Evolutionary conservation across 2,329 filamentous ascomycete species (phyloP).

Genomic region (Lecanicillium sp.): DNA sequence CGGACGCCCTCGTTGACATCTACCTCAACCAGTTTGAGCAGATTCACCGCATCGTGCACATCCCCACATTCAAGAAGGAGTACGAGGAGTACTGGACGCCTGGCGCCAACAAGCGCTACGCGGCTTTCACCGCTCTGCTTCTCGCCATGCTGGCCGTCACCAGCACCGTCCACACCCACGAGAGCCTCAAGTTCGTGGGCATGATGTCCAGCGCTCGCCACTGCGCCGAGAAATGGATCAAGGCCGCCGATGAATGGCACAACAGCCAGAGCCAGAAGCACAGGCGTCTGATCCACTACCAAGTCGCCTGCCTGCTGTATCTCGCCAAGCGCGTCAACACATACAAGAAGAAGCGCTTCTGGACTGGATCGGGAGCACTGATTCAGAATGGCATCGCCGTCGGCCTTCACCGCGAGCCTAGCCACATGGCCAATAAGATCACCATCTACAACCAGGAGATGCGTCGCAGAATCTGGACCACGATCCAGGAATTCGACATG

Average conservation of each 20-base stretch:
- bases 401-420: constrained; percentile 54
- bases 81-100: constrained; percentile 51
- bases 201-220: constrained; percentile 52
- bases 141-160: constrained; percentile 57
- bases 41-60: constrained; percentile 52
- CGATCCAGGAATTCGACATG: constrained; percentile 56
- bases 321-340: constrained; percentile 57
- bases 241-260: constrained; percentile 49
- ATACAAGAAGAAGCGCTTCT: constrained; percentile 60
- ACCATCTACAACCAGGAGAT: constrained; percentile 57
- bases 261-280: constrained; percentile 55
- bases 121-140: constrained; percentile 51
- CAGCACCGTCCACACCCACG: constrained; percentile 49
- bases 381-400: constrained; percentile 54
- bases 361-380: constrained; percentile 50
- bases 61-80: constrained; percentile 51
- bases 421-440: constrained; percentile 48
- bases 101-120: constrained; percentile 36
- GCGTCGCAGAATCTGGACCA: constrained; percentile 55
- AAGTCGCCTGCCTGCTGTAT: constrained; percentile 54
- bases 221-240: constrained; percentile 51
- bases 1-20: constrained; percentile 42
- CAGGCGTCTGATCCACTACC: constrained; percentile 54
- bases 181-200: constrained; percentile 48
- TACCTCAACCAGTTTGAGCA: constrained; percentile 52